phyloP scores from a whole-genome alignment of 306 rosid species.

The Cucurbita ficifolia region DNA sequence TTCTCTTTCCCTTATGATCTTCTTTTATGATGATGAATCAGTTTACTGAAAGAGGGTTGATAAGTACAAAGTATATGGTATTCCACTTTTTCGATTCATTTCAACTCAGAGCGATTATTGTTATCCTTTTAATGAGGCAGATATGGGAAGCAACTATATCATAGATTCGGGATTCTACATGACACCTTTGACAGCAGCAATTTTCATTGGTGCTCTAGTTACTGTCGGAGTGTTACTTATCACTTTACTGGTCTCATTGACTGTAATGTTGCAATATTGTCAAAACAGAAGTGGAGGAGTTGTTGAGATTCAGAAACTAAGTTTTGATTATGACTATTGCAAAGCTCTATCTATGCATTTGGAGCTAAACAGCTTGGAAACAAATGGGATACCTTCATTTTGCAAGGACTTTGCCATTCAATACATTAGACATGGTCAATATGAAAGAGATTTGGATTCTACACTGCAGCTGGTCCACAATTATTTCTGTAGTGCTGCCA shows the following conservation, averaged over 20 bases:
- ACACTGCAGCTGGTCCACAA: conserved; percentile 29
- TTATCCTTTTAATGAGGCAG: conserved; percentile 31
- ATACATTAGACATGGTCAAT: conserved; percentile 54
- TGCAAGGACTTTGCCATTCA: conserved; percentile 33
- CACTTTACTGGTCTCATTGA: conserved; percentile 45
- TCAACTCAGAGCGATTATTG: background rate
- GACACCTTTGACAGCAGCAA: conserved; percentile 49
- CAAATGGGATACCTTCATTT: conserved; percentile 29
- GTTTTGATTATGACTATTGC: conserved; percentile 39
- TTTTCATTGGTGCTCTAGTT: conserved; percentile 44
- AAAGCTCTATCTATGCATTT: conserved; percentile 33
- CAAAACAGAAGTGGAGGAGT: conserved; percentile 40
- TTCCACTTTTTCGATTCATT: background rate
- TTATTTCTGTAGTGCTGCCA: conserved; percentile 26
- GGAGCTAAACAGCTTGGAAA: conserved; percentile 51
- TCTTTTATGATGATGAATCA: background rate
- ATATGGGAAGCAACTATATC: conserved; percentile 37
- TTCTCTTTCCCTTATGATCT: conserved; percentile 1
- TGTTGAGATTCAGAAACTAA: conserved; percentile 22
- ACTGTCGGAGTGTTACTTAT: conserved; percentile 42
- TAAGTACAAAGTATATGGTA: background rate
- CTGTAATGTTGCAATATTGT: conserved; percentile 71
- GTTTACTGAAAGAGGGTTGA: background rate
- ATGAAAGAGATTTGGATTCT: conserved; percentile 51
- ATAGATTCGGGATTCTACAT: conserved; percentile 67